Conservation (phyloP, 129 eudicot species). For the Flaveria sonorensis region DNA sequence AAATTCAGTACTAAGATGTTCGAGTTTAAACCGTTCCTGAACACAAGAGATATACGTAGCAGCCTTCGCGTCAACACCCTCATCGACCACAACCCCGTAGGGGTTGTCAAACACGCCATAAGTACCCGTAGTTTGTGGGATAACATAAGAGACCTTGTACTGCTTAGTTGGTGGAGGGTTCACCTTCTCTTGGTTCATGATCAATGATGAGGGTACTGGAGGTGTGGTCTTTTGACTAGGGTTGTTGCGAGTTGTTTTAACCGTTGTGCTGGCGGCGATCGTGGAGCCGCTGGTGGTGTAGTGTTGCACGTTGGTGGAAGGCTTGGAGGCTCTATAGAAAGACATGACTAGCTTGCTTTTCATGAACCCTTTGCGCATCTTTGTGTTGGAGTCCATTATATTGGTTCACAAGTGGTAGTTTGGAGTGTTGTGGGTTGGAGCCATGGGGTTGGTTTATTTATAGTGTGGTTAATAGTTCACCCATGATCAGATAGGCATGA, state of each 20-base stretch:
- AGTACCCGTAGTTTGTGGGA: constrained; percentile 33
- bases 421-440: constrained; percentile 23
- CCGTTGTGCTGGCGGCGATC: constrained; percentile 29
- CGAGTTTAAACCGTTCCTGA: constrained; percentile 69
- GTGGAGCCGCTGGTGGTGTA: constrained; percentile 15
- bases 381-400: constrained; percentile 56
- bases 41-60: constrained; percentile 69
- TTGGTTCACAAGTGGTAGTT: background rate
- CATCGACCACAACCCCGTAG: constrained; percentile 55
- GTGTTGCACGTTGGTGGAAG: constrained; percentile 34
- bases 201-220: constrained; percentile 35
- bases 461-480: constrained; percentile 28
- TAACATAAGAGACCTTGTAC: constrained; percentile 47
- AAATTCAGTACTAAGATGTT: constrained; percentile 36
- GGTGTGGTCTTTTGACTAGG: constrained; percentile 10
- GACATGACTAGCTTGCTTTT: constrained; percentile 51
- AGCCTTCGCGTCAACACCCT: constrained; percentile 63
- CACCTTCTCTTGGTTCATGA: constrained; percentile 61
- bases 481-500: constrained; percentile 30
- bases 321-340: constrained; percentile 45
- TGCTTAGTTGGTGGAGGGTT: constrained; percentile 43
- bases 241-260: background rate
- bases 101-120: constrained; percentile 49
- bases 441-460: constrained; percentile 26
- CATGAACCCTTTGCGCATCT: constrained; percentile 57